Evolutionary conservation across 805 yeast genomes (phyloP).

Genomic region (Wickerhamomyces tratensis): DNA sequence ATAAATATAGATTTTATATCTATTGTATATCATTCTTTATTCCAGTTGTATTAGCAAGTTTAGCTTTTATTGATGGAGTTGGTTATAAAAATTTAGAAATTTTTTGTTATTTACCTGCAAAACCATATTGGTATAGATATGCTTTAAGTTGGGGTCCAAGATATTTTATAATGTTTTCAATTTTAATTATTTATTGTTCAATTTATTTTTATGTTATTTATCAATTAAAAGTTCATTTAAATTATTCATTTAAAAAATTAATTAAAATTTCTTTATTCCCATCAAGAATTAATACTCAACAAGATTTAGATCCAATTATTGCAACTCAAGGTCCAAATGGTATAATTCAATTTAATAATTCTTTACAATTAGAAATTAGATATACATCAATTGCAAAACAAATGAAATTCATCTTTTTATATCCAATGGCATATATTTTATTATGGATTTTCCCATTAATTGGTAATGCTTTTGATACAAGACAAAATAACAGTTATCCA

Average conservation of each 20-base stretch:
- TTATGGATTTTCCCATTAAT: slow-evolving; percentile 79
- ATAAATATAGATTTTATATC: slow-evolving; percentile 43
- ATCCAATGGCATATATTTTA: slow-evolving; percentile 73
- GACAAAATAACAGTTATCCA: slow-evolving; percentile 49
- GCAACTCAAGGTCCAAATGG: not conserved
- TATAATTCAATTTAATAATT: slow-evolving; percentile 17
- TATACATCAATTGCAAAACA: slow-evolving; percentile 65
- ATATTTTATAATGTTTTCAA: slow-evolving; percentile 51
- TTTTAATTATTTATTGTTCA: slow-evolving; percentile 54
- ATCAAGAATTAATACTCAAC: not conserved
- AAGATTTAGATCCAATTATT: not conserved
- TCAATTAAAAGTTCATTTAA: slow-evolving; percentile 22
- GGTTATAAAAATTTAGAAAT: slow-evolving; percentile 57
- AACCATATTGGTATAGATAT: slow-evolving; percentile 64
- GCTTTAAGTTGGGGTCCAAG: slow-evolving; percentile 80
- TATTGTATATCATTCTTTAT: slow-evolving; percentile 48
- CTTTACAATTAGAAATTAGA: slow-evolving; percentile 42
- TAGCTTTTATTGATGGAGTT: slow-evolving; percentile 50
- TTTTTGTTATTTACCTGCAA: slow-evolving; percentile 73
- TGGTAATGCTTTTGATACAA: slow-evolving; percentile 44
- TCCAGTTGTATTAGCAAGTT: slow-evolving; percentile 60
- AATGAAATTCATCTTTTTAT: slow-evolving; percentile 69
- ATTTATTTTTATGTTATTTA: slow-evolving; percentile 64
- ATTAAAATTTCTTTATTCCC: not conserved
- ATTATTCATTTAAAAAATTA: not conserved